Evolutionary conservation across 129 eudicot species (phyloP), one percentile per base, ranked within the genome.

Genomic region (Centella asiatica): DNA sequence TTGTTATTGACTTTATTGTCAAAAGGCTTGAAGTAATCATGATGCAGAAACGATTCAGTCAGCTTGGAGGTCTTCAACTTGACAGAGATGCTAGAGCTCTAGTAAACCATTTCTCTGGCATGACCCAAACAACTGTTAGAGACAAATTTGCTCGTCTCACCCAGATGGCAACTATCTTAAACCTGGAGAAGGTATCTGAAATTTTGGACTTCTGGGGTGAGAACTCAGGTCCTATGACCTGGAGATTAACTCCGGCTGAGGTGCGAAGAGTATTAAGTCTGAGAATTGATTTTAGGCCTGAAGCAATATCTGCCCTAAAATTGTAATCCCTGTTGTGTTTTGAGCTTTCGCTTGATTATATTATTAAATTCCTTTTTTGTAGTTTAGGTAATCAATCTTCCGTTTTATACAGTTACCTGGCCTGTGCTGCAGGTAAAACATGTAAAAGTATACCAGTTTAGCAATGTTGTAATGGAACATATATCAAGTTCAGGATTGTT

Each of bases 201-300:
- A 90, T 90, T 69, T 74, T 90, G 74, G 97, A 90, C 68, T 90
- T 90, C 74, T 90, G 97, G 97, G 97, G 93, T 23, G 97, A 90
- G 71, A 90, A 90, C 68, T 75, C 97, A 2, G 97, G 97, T 57
- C 97, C 95, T 33, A 81, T 90, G 97, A 90, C 97, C 24, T 89
- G 97, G 97, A 74, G 97, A 63, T 66, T 89, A 26, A 89, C 97
- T 72, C 97, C 97, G 20, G 95, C 97, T 50, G 97, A 89, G 77
- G 97, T 89, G 25, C 85, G 97, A 71, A 81, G 95, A 57, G 95
- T 89, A 44, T 77, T 85, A 76, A 78, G 97, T 19, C 69, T 89
- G 75, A 71, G 97, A 68, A 81, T 89, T 55, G 97, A 89, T 74
- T 89, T 89, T 44, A 89, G 81, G 74, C 84, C 92, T 6, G 97